These are phyloP conservation scores for Galium porrigens DNA, from an alignment of 305 asterid genomes.

Conservation along the genomic window DNA sequence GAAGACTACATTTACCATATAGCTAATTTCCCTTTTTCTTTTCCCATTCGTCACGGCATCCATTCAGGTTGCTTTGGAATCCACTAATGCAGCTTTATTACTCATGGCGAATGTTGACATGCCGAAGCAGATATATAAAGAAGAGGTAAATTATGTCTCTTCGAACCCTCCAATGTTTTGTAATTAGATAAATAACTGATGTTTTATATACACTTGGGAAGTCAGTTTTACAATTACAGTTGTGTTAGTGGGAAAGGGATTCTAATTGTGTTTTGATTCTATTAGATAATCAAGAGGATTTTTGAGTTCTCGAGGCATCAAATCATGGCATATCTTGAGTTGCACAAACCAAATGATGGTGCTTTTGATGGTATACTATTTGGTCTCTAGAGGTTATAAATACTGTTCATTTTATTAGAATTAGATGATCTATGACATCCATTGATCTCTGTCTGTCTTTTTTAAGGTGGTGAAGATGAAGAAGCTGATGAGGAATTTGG, in stretches of 20 bases:
- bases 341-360: conserved; percentile 69
- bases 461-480: conserved; percentile 64
- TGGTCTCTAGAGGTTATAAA: conserved; percentile 18
- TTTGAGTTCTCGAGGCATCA: conserved; percentile 91
- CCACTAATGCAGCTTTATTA: conserved; percentile 80
- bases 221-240: conserved; percentile 2
- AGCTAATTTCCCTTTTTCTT: not conserved
- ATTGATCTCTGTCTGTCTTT: conserved; percentile 1
- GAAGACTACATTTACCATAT: not conserved
- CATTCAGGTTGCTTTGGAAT: conserved; percentile 73
- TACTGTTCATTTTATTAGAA: not conserved
- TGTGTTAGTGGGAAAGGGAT: not conserved
- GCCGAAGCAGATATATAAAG: conserved; percentile 90
- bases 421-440: not conserved
- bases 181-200: not conserved
- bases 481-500: conserved; percentile 59
- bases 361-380: conserved; percentile 52
- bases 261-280: conserved; percentile 17
- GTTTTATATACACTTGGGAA: not conserved
- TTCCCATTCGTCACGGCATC: conserved; percentile 35
- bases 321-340: conserved; percentile 66
- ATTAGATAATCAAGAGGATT: conserved; percentile 90
- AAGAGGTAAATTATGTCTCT: conserved; percentile 48
- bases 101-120: conserved; percentile 68
- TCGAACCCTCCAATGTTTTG: conserved; percentile 3